These are phyloP conservation scores for Solanum chacoense DNA, from an alignment of 305 asterid genomes.

Conservation along the genomic window DNA sequence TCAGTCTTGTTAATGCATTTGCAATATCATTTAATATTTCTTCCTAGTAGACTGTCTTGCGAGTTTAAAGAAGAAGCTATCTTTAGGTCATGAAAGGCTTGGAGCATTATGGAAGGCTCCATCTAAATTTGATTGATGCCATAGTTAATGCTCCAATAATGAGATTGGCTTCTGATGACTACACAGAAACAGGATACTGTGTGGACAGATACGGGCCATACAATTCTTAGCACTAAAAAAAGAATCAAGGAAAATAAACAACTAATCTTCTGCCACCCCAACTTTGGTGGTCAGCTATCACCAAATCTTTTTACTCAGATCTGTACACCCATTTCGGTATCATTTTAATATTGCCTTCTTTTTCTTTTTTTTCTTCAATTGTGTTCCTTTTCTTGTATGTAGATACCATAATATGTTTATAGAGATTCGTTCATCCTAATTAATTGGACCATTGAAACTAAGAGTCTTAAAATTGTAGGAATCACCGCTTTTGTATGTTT, in stretches of 20 bases:
- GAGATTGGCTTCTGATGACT: constrained; percentile 94
- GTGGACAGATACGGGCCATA: constrained; percentile 99
- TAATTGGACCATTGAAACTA: not conserved
- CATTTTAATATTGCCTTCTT: not conserved
- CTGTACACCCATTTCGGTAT: not conserved
- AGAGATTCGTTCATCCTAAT: not conserved
- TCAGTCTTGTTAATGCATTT: not conserved
- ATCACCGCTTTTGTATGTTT: not conserved
- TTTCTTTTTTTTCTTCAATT: not conserved
- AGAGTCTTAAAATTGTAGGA: not conserved
- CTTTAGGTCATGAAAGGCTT: not conserved
- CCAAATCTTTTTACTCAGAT: not conserved
- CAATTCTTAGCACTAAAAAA: constrained; percentile 14
- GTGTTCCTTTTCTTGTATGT: not conserved
- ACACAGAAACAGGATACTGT: constrained; percentile 69
- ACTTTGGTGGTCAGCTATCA: not conserved
- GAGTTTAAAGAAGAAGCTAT: not conserved
- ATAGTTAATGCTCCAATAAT: constrained; percentile 71
- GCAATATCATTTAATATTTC: not conserved
- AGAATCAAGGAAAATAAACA: not conserved
- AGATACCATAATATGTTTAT: not conserved
- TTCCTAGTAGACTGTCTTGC: not conserved
- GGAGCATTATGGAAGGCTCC: constrained; percentile 69
- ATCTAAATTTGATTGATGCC: constrained; percentile 46
- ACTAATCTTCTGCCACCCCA: not conserved